These are phyloP conservation scores for Strobilomyces dryophilus DNA, from an alignment of 768 basidiomycete species.

Conservation along the genomic window DNA sequence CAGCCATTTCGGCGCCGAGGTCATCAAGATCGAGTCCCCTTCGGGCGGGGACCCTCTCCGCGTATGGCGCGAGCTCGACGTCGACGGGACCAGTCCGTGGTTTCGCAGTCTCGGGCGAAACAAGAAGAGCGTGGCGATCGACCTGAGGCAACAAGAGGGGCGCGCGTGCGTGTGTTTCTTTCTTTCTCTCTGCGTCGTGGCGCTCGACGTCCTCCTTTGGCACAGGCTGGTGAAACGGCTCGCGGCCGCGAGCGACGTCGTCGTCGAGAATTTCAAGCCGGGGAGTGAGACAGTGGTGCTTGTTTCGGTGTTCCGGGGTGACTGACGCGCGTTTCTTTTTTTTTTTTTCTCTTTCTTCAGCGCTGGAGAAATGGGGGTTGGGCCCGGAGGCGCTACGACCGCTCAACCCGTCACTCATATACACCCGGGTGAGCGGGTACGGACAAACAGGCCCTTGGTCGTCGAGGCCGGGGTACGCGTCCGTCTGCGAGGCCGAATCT, in stretches of 20 bases:
- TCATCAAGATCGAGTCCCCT: conserved; percentile 70
- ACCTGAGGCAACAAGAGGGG: conserved; percentile 57
- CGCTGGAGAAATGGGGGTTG: conserved; percentile 66
- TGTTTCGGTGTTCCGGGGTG: background rate
- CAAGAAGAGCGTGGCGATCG: conserved; percentile 71
- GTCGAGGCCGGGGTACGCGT: conserved; percentile 64
- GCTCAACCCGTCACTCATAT: conserved; percentile 85
- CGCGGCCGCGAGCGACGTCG: conserved; percentile 60
- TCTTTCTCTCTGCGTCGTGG: background rate
- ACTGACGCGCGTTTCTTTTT: background rate
- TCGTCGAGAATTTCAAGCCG: conserved; percentile 72
- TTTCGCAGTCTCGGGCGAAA: conserved; percentile 68
- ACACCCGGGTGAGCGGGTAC: conserved; percentile 80
- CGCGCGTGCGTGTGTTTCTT: conserved; percentile 33
- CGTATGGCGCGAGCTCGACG: conserved; percentile 67
- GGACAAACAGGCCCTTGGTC: conserved; percentile 76
- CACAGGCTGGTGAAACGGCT: conserved; percentile 56
- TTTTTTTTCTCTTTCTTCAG: too few relatives aligned
- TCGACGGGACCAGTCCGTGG: conserved; percentile 71
- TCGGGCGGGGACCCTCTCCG: conserved; percentile 61
- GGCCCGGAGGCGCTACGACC: conserved; percentile 56
- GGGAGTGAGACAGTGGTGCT: conserved; percentile 45
- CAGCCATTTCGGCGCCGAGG: conserved; percentile 69
- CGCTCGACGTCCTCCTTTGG: background rate
- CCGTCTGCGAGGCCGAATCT: conserved; percentile 73